Evolutionary conservation across 1,139 yeast genomes (phyloP).

Genomic region (Geotrichum macrosporum): DNA sequence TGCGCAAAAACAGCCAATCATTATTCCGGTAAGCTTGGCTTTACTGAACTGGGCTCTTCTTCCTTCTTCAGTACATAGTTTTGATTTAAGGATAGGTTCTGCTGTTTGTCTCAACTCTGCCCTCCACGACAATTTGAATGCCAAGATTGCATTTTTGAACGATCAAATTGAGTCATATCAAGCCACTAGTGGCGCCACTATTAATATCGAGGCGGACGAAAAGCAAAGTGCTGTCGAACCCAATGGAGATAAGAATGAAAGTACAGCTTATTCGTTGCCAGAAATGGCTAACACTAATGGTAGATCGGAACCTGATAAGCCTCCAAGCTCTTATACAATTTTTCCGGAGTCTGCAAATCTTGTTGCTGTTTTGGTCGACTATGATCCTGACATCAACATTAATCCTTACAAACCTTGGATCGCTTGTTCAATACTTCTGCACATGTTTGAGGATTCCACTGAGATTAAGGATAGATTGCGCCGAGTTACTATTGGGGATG

Average conservation of each 20-base stretch:
- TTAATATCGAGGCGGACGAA: slow-evolving; percentile 4
- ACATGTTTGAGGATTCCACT: slow-evolving; percentile 53
- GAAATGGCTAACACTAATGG: slow-evolving; percentile 5
- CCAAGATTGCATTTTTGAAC: slow-evolving; percentile 54
- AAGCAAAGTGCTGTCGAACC: neutral
- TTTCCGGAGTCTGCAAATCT: slow-evolving; percentile 44
- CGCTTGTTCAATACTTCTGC: slow-evolving; percentile 62
- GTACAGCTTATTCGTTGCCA: slow-evolving; percentile 10
- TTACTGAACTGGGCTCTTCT: slow-evolving; percentile 76
- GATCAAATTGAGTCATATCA: slow-evolving; percentile 56
- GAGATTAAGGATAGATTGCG: slow-evolving; percentile 52
- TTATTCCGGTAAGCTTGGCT: slow-evolving; percentile 68
- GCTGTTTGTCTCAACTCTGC: slow-evolving; percentile 62
- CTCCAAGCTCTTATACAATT: slow-evolving; percentile 18
- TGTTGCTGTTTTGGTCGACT: slow-evolving; percentile 66
- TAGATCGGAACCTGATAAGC: neutral
- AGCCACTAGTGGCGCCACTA: slow-evolving; percentile 18
- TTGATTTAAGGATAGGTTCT: slow-evolving; percentile 75
- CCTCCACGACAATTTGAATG: slow-evolving; percentile 59
- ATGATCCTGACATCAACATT: slow-evolving; percentile 66
- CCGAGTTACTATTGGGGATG: slow-evolving; percentile 58
- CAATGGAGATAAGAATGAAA: slow-evolving; percentile 16
- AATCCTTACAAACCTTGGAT: slow-evolving; percentile 92
- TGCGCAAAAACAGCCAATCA: slow-evolving; percentile 29
- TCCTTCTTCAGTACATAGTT: slow-evolving; percentile 76